Percentiles rank a stretch among this genome's conserved stretches.
Conservation (phyloP, 208 protist genomes). For the Wallacemonas rigidus region DNA sequence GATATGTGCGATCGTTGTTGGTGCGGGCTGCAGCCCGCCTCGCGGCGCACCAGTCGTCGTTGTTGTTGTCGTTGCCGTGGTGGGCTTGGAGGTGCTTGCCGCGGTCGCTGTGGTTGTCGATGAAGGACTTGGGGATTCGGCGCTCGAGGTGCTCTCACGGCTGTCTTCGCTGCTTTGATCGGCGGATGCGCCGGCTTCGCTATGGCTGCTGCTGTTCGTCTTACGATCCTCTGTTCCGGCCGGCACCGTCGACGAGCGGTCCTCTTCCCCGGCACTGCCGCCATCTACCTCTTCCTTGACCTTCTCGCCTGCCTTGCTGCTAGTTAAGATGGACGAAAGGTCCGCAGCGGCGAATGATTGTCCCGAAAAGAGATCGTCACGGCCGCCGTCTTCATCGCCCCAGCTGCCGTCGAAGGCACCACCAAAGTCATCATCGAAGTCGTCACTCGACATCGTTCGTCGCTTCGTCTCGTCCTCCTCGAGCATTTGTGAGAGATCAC, state of each 20-base stretch:
- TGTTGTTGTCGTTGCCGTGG: constrained; percentile 24
- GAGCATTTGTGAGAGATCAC: constrained; percentile 64
- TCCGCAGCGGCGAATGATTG: constrained; percentile 8
- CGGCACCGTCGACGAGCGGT: too few species aligned
- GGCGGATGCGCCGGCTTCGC: not conserved
- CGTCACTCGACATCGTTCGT: constrained; percentile 25
- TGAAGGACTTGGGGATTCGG: constrained; percentile 10
- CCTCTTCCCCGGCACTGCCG: too few species aligned
- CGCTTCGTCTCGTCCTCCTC: constrained; percentile 57
- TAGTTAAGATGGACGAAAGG: not conserved
- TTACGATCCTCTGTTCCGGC: not conserved
- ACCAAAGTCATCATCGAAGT: constrained; percentile 13
- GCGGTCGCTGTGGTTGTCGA: constrained; percentile 1
- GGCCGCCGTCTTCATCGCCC: constrained; percentile 7
- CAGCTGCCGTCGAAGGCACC: not conserved
- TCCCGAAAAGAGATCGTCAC: not conserved
- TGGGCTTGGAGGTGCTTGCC: constrained; percentile 20
- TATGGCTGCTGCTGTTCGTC: not conserved
- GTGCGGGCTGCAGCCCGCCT: constrained; percentile 27
- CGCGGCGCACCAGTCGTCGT: constrained; percentile 23
- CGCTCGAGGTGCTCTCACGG: not conserved
- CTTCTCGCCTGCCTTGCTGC: constrained; percentile 6
- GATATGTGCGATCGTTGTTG: constrained; percentile 57
- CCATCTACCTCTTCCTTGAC: not conserved
- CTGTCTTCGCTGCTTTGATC: not conserved